phyloP scores from a whole-genome alignment of 352 stramenopile genomes.

The Globisporangium camurandrum region DNA sequence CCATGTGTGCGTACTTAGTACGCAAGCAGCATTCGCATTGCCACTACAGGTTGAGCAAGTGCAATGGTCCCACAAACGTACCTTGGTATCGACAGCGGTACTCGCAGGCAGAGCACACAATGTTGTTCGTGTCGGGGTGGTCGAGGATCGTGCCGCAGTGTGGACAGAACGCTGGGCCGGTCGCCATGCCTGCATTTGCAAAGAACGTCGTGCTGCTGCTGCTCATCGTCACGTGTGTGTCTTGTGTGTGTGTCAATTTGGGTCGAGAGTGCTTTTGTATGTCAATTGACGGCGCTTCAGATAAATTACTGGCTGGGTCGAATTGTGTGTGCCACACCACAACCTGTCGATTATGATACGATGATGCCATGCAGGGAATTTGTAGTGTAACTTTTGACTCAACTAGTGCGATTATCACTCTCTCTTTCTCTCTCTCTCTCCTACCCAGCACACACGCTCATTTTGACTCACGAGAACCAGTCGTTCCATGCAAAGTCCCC shows the following conservation, averaged over 20 bases:
- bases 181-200: slow-evolving; percentile 40
- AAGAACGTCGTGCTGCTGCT: slow-evolving; percentile 59
- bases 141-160: slow-evolving; percentile 86
- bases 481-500: slow-evolving; percentile 64
- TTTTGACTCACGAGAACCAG: slow-evolving; percentile 54
- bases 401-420: too few species aligned
- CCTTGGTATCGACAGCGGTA: slow-evolving; percentile 82
- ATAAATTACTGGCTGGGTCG: not conserved
- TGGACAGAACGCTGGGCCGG: slow-evolving; percentile 80
- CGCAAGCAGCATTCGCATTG: not conserved
- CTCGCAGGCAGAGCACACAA: slow-evolving; percentile 80
- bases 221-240: slow-evolving; percentile 10
- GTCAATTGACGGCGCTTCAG: not conserved
- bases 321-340: not conserved
- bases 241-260: slow-evolving; percentile 1
- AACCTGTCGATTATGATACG: not conserved
- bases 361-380: not conserved
- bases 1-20: not conserved
- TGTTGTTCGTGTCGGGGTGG: slow-evolving; percentile 82
- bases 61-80: too few species aligned
- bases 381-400: too few species aligned
- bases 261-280: not conserved
- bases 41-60: not conserved
- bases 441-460: not conserved
- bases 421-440: not conserved